These are phyloP conservation scores for Lyophyllum semitale DNA, from an alignment of 768 basidiomycete species.

Conservation along the genomic window DNA sequence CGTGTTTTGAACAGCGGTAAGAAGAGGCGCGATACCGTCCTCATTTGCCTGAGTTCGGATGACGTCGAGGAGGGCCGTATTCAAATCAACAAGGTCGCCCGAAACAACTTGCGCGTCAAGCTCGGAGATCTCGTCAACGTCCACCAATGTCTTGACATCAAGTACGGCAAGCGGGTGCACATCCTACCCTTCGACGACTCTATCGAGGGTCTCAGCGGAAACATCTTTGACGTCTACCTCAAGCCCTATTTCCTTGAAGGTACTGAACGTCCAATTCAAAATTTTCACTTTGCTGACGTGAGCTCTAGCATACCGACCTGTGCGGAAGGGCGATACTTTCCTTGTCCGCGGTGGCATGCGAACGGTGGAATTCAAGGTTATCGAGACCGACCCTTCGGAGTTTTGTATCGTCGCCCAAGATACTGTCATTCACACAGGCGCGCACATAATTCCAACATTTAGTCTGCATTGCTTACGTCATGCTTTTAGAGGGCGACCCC, in stretches of 20 bases:
- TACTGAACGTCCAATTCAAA: slow-evolving; percentile 17
- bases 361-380: slow-evolving; percentile 98
- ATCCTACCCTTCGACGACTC: slow-evolving; percentile 98
- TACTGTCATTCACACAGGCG: slow-evolving; percentile 93
- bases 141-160: slow-evolving; percentile 95
- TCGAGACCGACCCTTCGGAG: slow-evolving; percentile 97
- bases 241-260: slow-evolving; percentile 99
- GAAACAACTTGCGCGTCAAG: slow-evolving; percentile 97
- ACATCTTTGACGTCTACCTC: slow-evolving; percentile 98
- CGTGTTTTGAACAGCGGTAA: slow-evolving; percentile 66
- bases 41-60: slow-evolving; percentile 94
- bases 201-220: slow-evolving; percentile 95
- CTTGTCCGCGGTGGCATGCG: slow-evolving; percentile 98
- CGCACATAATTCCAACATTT: slow-evolving; percentile 16
- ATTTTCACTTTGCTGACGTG: not conserved
- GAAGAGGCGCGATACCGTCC: slow-evolving; percentile 96
- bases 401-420: slow-evolving; percentile 99
- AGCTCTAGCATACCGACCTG: slow-evolving; percentile 79
- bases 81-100: slow-evolving; percentile 99
- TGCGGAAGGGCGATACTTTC: slow-evolving; percentile 98
- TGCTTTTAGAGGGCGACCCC: slow-evolving; percentile 84
- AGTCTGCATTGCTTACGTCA: slow-evolving; percentile 15
- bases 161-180: slow-evolving; percentile 98
- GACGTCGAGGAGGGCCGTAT: slow-evolving; percentile 98
- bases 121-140: slow-evolving; percentile 96